Base-by-base conservation (phyloP, 495 filamentous ascomycete species). In the Haplographium delicatum region DNA sequence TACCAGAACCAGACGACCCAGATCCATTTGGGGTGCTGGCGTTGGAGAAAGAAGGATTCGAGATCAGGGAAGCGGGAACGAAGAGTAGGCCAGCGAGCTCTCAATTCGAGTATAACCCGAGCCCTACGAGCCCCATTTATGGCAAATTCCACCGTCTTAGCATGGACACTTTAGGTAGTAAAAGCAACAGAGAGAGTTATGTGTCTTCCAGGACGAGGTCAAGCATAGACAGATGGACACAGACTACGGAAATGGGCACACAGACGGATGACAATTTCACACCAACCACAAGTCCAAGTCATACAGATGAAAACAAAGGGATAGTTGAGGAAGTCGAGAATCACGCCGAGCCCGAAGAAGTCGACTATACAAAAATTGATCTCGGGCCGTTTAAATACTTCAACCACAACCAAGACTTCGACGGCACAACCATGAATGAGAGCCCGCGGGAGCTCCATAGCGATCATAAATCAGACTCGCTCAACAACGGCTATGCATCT, bases 21-120 rank as follows among this genome's bases (percentile, higher is more conserved):
- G 90, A 96, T 63, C 90, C 90, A 11, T 96, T 84, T 61, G 90
- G 90, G 16, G 86, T 96, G 18, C 79, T 86, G 24, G 89, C 90
- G 24, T 68, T 96, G 31, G 85, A 93, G 65, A 82, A 85, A 57
- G 83, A 85, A 57, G 90, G 90, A 7, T 72, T 95, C 39, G 85
- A 89, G 58, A 91, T 96, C 56, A 76, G 85, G 37, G 90, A 95
- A 71, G 89, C 89, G 13, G 88, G 88, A 16, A 84, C 85, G 2
- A 77, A 78, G 35, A 64, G 72, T 18, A 73, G 87, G 30, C 85
- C 89, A 15, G 76, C 73, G 25, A 83, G 77, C 65, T 86, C 84
- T 18, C 76, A 81, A 49, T 94, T 95, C 65, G 85, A 89, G 61
- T 95, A 83, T 70, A 78, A 80, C 51, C 88, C 88, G 16, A 82